These are phyloP conservation scores for Eucalyptus viminalis DNA, from an alignment of 345 rosid species.

Conservation along the genomic window DNA sequence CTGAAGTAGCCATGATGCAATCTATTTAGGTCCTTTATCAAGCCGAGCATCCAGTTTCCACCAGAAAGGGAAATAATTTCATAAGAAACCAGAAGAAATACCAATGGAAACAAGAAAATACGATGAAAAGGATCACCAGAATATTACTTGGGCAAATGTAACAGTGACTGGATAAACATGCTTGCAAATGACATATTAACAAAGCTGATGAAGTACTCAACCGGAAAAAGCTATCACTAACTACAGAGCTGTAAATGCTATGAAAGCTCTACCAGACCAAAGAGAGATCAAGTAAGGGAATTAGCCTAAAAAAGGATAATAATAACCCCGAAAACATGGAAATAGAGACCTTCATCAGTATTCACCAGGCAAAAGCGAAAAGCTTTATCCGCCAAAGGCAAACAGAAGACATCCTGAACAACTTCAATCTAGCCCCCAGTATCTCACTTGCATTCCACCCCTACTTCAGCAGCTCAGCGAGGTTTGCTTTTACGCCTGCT, in stretches of 20 bases:
- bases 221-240: neutral
- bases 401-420: neutral
- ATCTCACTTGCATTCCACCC: constrained; percentile 46
- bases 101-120: neutral
- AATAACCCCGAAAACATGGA: neutral
- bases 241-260: neutral
- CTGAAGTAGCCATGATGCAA: neutral
- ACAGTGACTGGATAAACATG: neutral
- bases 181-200: neutral
- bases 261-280: neutral
- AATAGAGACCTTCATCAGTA: neutral
- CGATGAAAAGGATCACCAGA: neutral
- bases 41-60: neutral
- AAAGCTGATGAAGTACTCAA: neutral
- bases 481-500: constrained; percentile 64
- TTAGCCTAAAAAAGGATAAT: neutral
- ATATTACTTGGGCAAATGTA: neutral
- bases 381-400: neutral
- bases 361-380: neutral
- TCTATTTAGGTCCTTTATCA: neutral
- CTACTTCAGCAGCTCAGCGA: constrained; percentile 62
- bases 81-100: neutral
- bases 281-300: neutral
- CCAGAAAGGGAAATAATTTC: neutral
- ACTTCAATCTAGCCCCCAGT: neutral